These are phyloP conservation scores for Aschersonia sp. DNA, from an alignment of 2,329 filamentous ascomycete species.

Conservation along the genomic window DNA sequence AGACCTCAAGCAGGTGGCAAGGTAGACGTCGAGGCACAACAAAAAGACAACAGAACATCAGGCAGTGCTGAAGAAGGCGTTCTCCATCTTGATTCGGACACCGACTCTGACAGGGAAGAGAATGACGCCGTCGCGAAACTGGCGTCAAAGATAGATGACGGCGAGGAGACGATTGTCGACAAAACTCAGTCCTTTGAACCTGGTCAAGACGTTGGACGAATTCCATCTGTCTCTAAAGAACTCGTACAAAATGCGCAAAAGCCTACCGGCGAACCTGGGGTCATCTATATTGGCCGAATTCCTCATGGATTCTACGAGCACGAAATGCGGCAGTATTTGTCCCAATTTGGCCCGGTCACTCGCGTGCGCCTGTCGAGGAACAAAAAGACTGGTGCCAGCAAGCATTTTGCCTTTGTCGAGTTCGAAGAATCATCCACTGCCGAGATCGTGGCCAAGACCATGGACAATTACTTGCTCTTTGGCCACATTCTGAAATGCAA, in stretches of 20 bases:
- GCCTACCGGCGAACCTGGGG: conserved; percentile 46
- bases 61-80: conserved; percentile 16
- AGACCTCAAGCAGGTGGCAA: conserved; percentile 16
- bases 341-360: conserved; percentile 76
- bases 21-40: conserved; percentile 17
- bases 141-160: conserved; percentile 28
- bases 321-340: conserved; percentile 87
- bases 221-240: conserved; percentile 32
- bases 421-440: conserved; percentile 68
- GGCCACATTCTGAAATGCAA: conserved; percentile 87
- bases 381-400: conserved; percentile 77
- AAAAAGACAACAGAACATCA: conserved; percentile 7
- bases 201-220: conserved; percentile 35
- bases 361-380: conserved; percentile 76
- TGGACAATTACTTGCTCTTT: conserved; percentile 96
- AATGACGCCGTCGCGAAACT: conserved; percentile 27
- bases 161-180: conserved; percentile 25
- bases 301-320: conserved; percentile 94
- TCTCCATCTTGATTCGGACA: conserved; percentile 14
- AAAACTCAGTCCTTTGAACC: conserved; percentile 24
- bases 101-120: conserved; percentile 23
- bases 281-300: conserved; percentile 81
- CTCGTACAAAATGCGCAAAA: conserved; percentile 26
- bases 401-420: conserved; percentile 92
- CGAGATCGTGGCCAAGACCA: conserved; percentile 82